phyloP scores from a whole-genome alignment of 1,284 basidiomycete genomes.

The Pseudozyma sp. region DNA sequence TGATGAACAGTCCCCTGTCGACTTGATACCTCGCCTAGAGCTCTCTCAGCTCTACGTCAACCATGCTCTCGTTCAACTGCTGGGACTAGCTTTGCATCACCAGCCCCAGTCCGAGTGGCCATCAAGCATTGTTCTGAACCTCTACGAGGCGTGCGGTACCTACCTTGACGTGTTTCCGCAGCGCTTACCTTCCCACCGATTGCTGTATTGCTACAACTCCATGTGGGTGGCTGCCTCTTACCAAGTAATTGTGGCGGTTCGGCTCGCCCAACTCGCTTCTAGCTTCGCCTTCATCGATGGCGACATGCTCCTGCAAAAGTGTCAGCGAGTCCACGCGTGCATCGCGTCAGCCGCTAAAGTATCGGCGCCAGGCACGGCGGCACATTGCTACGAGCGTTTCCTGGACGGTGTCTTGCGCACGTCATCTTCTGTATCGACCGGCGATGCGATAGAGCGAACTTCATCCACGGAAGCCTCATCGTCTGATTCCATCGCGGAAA shows the following conservation, averaged over 20 bases:
- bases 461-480: too few relatives aligned
- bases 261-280: slow-evolving; percentile 4
- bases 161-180: slow-evolving; percentile 10
- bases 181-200: slow-evolving; percentile 1
- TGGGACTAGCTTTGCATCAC: slow-evolving; percentile 11
- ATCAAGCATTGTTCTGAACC: slow-evolving; percentile 4
- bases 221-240: slow-evolving; percentile 13
- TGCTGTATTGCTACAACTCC: slow-evolving; percentile 11
- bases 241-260: slow-evolving; percentile 8
- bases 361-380: background rate
- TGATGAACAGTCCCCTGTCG: background rate
- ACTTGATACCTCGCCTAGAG: slow-evolving; percentile 8
- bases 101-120: slow-evolving; percentile 3
- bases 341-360: background rate
- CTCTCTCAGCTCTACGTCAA: slow-evolving; percentile 8
- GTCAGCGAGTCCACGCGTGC: background rate
- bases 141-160: slow-evolving; percentile 7
- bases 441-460: too few relatives aligned
- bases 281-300: slow-evolving; percentile 10
- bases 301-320: background rate
- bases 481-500: too few relatives aligned
- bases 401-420: background rate
- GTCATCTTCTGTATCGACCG: too few relatives aligned
- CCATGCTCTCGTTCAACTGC: slow-evolving; percentile 11
- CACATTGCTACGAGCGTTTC: slow-evolving; percentile 9